Evolutionary conservation across 805 yeast genomes (phyloP).

Genomic region (Blastobotrys terrestris): DNA sequence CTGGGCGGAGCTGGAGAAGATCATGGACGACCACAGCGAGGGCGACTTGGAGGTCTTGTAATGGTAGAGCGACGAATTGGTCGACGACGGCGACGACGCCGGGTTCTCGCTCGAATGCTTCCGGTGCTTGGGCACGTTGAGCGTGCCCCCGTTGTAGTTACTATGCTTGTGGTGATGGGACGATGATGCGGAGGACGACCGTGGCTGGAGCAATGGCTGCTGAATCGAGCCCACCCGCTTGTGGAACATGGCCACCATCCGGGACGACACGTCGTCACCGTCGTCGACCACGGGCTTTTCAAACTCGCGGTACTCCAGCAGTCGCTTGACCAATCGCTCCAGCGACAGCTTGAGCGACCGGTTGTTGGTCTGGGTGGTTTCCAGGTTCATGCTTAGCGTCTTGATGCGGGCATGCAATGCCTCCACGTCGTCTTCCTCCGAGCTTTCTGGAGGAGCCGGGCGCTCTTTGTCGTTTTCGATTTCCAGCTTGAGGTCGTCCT

Average conservation of each 20-base stretch:
- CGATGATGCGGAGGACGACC: not conserved
- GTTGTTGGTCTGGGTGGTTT: constrained; percentile 27
- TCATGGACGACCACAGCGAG: constrained; percentile 7
- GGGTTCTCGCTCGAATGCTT: not conserved
- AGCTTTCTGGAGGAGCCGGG: too few species aligned
- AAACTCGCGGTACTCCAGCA: constrained; percentile 29
- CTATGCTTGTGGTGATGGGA: not conserved
- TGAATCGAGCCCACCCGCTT: constrained; percentile 1
- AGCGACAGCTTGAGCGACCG: constrained; percentile 27
- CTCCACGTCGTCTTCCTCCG: not conserved
- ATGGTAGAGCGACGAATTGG: not conserved
- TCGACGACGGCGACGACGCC: not conserved
- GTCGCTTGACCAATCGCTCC: constrained; percentile 31
- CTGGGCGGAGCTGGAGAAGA: constrained; percentile 1
- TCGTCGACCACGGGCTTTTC: constrained; percentile 18
- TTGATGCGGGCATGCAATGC: constrained; percentile 11
- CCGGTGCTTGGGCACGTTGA: not conserved
- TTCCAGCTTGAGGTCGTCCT: constrained; percentile 20
- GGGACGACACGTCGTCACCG: constrained; percentile 6
- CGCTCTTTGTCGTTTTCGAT: too few species aligned
- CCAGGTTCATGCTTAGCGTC: constrained; percentile 25
- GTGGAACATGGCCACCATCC: constrained; percentile 17
- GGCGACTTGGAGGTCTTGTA: not conserved
- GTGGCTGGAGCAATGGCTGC: not conserved
- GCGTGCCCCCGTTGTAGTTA: not conserved